Conservation (phyloP, 2,329 filamentous ascomycete genomes). For the Ceratocystis harringtonii region DNA sequence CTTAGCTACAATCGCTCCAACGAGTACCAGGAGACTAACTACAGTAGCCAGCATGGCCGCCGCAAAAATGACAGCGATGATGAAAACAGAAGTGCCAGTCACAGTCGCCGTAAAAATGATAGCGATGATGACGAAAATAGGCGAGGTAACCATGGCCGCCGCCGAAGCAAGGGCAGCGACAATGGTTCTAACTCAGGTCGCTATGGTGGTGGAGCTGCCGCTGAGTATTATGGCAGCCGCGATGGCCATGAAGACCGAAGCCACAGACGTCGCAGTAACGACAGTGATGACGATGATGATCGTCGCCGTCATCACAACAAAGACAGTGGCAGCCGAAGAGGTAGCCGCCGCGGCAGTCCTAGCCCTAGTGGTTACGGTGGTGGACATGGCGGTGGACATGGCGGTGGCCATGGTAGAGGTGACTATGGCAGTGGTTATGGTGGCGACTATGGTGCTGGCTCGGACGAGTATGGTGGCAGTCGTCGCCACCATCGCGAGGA, state of each 20-base stretch:
- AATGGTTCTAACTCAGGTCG: constrained; percentile 24
- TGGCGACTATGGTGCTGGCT: constrained; percentile 12
- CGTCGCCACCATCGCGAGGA: constrained; percentile 12
- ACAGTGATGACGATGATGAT: constrained; percentile 19
- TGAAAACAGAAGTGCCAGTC: constrained; percentile 24
- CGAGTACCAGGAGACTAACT: constrained; percentile 34
- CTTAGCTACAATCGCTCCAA: constrained; percentile 42
- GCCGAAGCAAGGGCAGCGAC: constrained; percentile 5
- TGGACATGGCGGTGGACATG: constrained; percentile 10
- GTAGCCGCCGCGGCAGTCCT: constrained; percentile 21
- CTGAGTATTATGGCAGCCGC: constrained; percentile 38
- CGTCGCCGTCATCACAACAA: constrained; percentile 10
- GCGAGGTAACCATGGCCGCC: constrained; percentile 5
- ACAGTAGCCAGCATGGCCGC: constrained; percentile 46
- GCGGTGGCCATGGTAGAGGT: constrained; percentile 17
- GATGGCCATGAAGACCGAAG: constrained; percentile 24
- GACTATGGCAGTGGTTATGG: constrained; percentile 18
- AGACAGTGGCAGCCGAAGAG: constrained; percentile 17
- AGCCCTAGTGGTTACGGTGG: constrained; percentile 17
- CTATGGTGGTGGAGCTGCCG: constrained; percentile 30
- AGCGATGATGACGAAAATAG: constrained; percentile 10
- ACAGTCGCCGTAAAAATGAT: constrained; percentile 20
- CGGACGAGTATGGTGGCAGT: constrained; percentile 9
- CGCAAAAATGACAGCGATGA: constrained; percentile 39
- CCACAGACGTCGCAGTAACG: constrained; percentile 19